phyloP scores from a whole-genome alignment of 306 rosid genomes.

The Casuarina equisetifolia region DNA sequence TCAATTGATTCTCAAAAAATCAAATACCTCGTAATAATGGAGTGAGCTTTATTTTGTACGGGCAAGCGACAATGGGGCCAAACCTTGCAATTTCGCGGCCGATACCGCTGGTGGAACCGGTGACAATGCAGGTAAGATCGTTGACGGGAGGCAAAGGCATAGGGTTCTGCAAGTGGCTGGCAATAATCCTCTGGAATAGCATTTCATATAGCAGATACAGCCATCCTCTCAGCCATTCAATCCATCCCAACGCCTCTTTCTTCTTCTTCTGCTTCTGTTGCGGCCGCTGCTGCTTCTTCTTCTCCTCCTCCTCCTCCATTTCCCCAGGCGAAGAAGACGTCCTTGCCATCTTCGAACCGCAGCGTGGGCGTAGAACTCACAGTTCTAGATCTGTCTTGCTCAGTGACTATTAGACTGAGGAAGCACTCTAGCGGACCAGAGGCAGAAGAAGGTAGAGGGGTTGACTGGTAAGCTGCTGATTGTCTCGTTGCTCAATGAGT shows the following conservation, averaged over 20 bases:
- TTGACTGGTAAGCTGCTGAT: too few relatives aligned
- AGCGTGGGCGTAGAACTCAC: neutral
- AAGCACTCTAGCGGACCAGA: too few relatives aligned
- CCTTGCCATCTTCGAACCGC: slow-evolving; percentile 44
- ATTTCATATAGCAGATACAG: slow-evolving; percentile 54
- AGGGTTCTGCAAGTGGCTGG: slow-evolving; percentile 85
- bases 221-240: slow-evolving; percentile 90
- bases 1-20: neutral
- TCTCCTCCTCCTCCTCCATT: slow-evolving; percentile 10
- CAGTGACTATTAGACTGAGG: neutral
- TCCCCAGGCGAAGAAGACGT: slow-evolving; percentile 41
- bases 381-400: neutral
- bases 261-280: slow-evolving; percentile 26
- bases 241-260: slow-evolving; percentile 77
- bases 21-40: neutral
- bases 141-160: slow-evolving; percentile 80
- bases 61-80: neutral
- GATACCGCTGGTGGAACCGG: slow-evolving; percentile 97
- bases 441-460: too few relatives aligned
- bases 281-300: neutral
- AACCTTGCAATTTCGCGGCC: slow-evolving; percentile 95
- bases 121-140: slow-evolving; percentile 81
- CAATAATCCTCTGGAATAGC: slow-evolving; percentile 84
- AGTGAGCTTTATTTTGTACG: neutral
- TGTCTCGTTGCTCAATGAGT: too few relatives aligned